Percentiles rank a stretch among this genome's conserved stretches.
Conservation (phyloP, 768 basidiomycete species). For the Asterophora parasitica region DNA sequence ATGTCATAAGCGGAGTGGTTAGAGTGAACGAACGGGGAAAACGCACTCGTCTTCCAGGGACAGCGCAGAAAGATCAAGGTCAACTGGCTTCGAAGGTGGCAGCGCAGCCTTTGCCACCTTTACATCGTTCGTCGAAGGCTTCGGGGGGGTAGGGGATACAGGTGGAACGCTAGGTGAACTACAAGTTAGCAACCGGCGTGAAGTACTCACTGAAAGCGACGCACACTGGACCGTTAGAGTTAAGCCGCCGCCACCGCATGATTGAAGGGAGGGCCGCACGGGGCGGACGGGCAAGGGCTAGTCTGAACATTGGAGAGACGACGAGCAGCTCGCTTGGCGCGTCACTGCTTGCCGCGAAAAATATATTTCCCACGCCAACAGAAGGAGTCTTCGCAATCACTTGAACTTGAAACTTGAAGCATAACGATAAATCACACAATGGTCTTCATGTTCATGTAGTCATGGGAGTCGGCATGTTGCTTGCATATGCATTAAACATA, state of each 20-base stretch:
- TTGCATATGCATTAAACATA: constrained; percentile 17
- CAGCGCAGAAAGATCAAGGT: not conserved
- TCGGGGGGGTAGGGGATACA: not conserved
- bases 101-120: not conserved
- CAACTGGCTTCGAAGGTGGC: not conserved
- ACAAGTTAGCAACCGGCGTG: not conserved
- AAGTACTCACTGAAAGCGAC: not conserved
- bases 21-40: not conserved
- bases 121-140: constrained; percentile 1
- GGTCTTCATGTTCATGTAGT: not conserved
- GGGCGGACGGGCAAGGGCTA: constrained; percentile 14
- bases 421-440: not conserved
- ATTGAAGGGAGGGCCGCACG: constrained; percentile 11
- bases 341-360: constrained; percentile 9
- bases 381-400: too few relatives aligned
- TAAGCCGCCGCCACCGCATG: constrained; percentile 14
- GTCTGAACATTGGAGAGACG: constrained; percentile 13
- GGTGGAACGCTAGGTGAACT: constrained; percentile 1
- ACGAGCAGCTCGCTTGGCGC: not conserved
- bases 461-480: constrained; percentile 14
- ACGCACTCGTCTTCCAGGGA: constrained; percentile 8
- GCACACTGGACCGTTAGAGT: constrained; percentile 5
- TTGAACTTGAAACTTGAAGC: too few relatives aligned
- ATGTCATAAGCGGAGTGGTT: not conserved
- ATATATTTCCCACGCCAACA: constrained; percentile 10